A percentile compares a stretch with the other conserved stretches of the same genome.
Evolutionary conservation across 2,329 filamentous ascomycete species (phyloP).

Genomic region (Periconia sp.): DNA sequence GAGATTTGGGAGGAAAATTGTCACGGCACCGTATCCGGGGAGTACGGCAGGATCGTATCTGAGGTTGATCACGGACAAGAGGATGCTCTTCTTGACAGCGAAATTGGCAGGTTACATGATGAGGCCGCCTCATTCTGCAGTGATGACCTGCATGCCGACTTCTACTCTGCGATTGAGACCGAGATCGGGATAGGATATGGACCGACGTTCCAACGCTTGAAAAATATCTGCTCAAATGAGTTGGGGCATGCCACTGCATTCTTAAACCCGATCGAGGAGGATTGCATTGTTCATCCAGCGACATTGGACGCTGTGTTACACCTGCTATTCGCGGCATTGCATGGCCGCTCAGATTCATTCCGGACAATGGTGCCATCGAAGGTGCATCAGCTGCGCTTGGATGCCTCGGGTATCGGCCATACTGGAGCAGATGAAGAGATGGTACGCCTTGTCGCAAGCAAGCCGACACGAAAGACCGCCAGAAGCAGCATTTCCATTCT

Average conservation of each 20-base stretch:
- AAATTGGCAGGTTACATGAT: no score
- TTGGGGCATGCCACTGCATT: background rate
- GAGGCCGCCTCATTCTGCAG: background rate
- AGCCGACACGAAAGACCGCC: background rate
- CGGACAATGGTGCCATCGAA: no score
- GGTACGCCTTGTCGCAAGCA: no score
- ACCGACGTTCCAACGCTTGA: no score
- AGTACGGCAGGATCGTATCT: background rate
- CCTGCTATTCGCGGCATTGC: no score
- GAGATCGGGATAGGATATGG: no score
- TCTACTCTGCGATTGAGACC: background rate
- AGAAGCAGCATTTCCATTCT: background rate
- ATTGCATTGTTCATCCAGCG: slow-evolving; percentile 5
- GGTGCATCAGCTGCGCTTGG: no score
- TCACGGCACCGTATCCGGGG: slow-evolving; percentile 5
- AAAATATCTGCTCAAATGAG: no score
- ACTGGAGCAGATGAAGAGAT: no score
- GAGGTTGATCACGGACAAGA: slow-evolving; percentile 6
- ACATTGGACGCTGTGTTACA: no score
- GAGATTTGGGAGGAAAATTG: background rate
- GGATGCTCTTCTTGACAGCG: no score
- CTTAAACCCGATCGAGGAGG: background rate
- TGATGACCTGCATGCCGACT: background rate
- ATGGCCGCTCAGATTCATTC: background rate
- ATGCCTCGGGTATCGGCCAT: no score